Conservation (phyloP, 164 flowering plant species). For the grape (Vitis vinifera) region DNA sequence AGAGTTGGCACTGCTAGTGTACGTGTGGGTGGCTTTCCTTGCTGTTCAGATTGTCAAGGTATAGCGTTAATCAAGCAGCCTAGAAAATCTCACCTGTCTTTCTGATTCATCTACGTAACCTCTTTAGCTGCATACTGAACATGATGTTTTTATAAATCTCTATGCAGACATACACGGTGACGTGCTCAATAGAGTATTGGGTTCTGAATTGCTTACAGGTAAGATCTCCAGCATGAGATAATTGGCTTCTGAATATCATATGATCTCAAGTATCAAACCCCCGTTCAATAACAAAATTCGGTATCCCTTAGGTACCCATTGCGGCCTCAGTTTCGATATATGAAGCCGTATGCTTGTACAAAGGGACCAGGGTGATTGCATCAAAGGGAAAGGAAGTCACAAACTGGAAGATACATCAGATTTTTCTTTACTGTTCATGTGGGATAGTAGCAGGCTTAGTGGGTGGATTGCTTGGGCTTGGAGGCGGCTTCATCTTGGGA, state of each 20-base stretch:
- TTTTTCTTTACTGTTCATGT: slow-evolving; percentile 31
- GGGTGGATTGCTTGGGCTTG: slow-evolving; percentile 42
- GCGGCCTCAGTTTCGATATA: slow-evolving; percentile 50
- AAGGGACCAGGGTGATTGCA: slow-evolving; percentile 37
- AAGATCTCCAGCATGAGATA: background rate
- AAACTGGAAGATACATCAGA: slow-evolving; percentile 36
- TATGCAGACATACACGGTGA: slow-evolving; percentile 51
- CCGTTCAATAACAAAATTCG: too few relatives aligned
- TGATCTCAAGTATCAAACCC: background rate
- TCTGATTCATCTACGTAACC: too few relatives aligned
- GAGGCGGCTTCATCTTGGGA: slow-evolving; percentile 46
- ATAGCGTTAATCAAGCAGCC: background rate
- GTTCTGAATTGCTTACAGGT: slow-evolving; percentile 67
- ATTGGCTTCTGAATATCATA: background rate
- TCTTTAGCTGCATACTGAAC: background rate
- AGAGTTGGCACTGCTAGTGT: slow-evolving; percentile 50
- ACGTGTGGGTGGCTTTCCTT: slow-evolving; percentile 74
- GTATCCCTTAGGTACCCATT: slow-evolving; percentile 48
- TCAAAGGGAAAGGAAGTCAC: slow-evolving; percentile 37
- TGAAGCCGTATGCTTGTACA: slow-evolving; percentile 40
- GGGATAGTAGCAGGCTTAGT: slow-evolving; percentile 42
- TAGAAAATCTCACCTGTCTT: background rate
- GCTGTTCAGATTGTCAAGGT: slow-evolving; percentile 64
- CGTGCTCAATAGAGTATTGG: slow-evolving; percentile 66
- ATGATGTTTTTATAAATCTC: slow-evolving; percentile 1